Evolutionary conservation across 306 rosid genomes (phyloP), one percentile per base, ranked within the genome.

Genomic region (Astragalus membranaceus): DNA sequence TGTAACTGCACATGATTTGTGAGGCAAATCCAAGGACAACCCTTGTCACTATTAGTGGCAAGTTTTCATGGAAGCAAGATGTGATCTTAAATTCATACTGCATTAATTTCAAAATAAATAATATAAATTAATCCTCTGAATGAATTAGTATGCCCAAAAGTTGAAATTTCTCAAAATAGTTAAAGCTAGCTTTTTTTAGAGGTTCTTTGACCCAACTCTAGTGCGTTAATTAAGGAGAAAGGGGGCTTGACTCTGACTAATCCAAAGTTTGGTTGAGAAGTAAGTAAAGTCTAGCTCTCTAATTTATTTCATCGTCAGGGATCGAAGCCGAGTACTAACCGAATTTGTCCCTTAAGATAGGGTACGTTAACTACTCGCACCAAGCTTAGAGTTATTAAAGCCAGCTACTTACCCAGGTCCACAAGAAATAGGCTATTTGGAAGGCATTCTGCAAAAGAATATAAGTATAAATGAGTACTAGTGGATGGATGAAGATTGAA

Each of bases 1-100:
- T 80, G 79, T 88, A 88, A 53, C 91, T 86, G 80, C 95, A 86
- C 11, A 84, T 9, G 73, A 88, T 10, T 74, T 84, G 95, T 32
- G 81, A 43, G 55, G 75, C 86, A 56, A 86, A 23, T 12, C 89
- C 92, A n/a, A 86, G 82, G 46, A 68, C 30, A 9, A 84, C 87
- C 50, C 88, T 86, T 35, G 65, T 70, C 33, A 88, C 13, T 69
- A 67, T 57, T 5, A 70, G 63, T 8, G 84, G 65, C 79, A 88
- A 78, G 69, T 86, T 81, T 15, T 81, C 89, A 13, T 84, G 84
- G 80, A 86, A 86, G 79, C 91, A 88, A 43, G 95, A 84, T 30
- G 52, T 49, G 54, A 86, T 52, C 55, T 74, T 84, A 17, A 84
- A 84, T 52, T 84, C 89, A 30, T 80, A 74, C 91, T 86, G 88